phyloP scores from a whole-genome alignment of 1,284 basidiomycete genomes.

The Singerocomus rubriflavus region DNA sequence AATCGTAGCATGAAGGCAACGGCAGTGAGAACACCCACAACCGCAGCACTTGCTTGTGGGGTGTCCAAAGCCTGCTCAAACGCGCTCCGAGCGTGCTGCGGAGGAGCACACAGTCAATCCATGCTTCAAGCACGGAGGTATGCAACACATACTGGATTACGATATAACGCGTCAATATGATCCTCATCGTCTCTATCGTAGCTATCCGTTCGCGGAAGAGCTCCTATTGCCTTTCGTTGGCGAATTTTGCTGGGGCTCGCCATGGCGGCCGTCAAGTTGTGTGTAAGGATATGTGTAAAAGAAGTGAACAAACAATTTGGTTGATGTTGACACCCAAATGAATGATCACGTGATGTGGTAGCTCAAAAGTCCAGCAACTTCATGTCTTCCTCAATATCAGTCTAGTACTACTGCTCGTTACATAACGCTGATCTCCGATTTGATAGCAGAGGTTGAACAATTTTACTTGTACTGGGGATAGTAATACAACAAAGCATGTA shows the following conservation, averaged over 20 bases:
- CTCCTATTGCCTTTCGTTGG: slow-evolving; percentile 25
- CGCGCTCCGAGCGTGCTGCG: slow-evolving; percentile 51
- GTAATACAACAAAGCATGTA: background rate
- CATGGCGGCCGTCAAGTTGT: slow-evolving; percentile 22
- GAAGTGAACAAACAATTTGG: slow-evolving; percentile 4
- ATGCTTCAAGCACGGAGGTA: slow-evolving; percentile 1
- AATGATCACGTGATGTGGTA: slow-evolving; percentile 21
- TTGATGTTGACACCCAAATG: slow-evolving; percentile 3
- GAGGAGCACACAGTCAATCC: slow-evolving; percentile 2
- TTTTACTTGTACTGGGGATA: background rate
- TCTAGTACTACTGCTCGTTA: too few relatives aligned
- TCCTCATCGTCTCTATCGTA: slow-evolving; percentile 37
- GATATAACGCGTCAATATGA: slow-evolving; percentile 33
- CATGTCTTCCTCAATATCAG: too few relatives aligned
- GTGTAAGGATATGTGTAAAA: slow-evolving; percentile 2
- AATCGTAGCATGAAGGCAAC: slow-evolving; percentile 82
- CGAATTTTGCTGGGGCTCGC: slow-evolving; percentile 34
- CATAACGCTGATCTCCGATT: too few relatives aligned
- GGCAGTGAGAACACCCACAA: slow-evolving; percentile 63
- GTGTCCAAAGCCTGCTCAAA: slow-evolving; percentile 62
- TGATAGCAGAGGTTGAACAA: background rate
- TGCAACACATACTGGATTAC: slow-evolving; percentile 24
- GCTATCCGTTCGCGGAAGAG: slow-evolving; percentile 22
- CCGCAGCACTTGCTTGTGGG: slow-evolving; percentile 51
- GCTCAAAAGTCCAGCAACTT: too few relatives aligned